Evolutionary conservation across 1,284 basidiomycete genomes (phyloP), one percentile per base, ranked within the genome.

Genomic region (Boletellus deceptivus): DNA sequence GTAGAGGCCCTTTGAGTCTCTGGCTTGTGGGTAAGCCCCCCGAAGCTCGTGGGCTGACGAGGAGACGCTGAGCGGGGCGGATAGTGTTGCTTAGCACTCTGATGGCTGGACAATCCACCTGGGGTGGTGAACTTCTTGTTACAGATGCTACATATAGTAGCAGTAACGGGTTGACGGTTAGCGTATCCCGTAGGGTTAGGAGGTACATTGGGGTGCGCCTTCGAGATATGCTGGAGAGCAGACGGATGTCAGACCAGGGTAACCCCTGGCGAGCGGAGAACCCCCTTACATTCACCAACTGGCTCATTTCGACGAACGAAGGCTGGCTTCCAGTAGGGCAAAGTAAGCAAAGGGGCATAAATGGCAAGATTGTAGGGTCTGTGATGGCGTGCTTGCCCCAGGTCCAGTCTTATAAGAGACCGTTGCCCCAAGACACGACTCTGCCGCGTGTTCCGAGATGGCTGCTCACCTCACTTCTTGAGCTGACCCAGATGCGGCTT

Each of bases 361-460:
- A 37, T 50, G 52, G 48, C 16, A 44, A 49, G 53, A 59, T 62
- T 46, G 61, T 53, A 46, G 53, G 52, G 38, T 53, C 39, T 46
- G 54, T 50, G 50, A 49, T 46, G 46, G 46, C 33, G 43, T 38
- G 57, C 40, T 48, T 37, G 31, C 45, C 52, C 57, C 54, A 49
- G 50, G 53, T 40, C 50, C 51, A 55, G 57, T 52, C 62, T 64
- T 65, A 60, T 69, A 65, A 62, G 64, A 58, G 54, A 62, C 66
- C 53, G 52, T 45, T 50, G 63, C 65, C 63, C 65, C 67, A 62
- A 55, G 43, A 63, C 64, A 67, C 64, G 64, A 67, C 64, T 62
- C 50, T 53, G 49, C 67, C 64, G 55, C 64, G 67, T 67, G 64
- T 67, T 65, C 52, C 27, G 44, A 36, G 47, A 55, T 41, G 61